These are phyloP conservation scores for Phycomyces nitens DNA, from an alignment of 192 early-diverging fungal genomes.

Conservation along the genomic window DNA sequence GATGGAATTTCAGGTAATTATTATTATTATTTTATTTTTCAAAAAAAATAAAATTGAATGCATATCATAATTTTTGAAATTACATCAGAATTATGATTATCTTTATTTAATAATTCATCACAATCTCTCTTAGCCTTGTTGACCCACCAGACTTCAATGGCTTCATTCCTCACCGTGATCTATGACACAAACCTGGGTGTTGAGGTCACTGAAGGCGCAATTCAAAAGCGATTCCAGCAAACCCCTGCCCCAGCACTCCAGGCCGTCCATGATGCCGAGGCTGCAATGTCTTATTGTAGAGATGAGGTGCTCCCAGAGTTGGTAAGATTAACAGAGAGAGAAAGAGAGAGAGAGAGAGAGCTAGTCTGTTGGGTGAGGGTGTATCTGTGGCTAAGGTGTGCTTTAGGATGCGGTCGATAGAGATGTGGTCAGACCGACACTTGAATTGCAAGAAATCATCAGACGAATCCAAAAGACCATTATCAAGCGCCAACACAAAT, in stretches of 20 bases:
- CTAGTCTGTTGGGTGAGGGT: no score
- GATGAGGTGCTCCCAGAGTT: conserved; percentile 63
- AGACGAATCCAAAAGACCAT: conserved; percentile 79
- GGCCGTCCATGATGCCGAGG: conserved; percentile 50
- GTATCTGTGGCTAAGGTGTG: not conserved
- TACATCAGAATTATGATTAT: not conserved
- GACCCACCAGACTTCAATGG: conserved; percentile 24
- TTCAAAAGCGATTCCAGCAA: conserved; percentile 38
- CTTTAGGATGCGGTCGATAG: conserved; percentile 69
- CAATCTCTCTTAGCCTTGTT: conserved; percentile 19
- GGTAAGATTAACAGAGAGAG: no score
- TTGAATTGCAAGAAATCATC: conserved; percentile 70
- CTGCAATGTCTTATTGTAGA: conserved; percentile 44
- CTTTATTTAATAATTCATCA: not conserved
- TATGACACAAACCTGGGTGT: conserved; percentile 23
- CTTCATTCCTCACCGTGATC: conserved; percentile 14
- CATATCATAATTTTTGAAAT: no score
- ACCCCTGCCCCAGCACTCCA: conserved; percentile 43
- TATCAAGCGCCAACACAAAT: conserved; percentile 86
- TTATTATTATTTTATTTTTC: no score
- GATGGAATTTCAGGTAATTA: conserved; percentile 51
- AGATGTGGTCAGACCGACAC: conserved; percentile 69
- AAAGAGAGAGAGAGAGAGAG: no score
- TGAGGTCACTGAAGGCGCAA: conserved; percentile 49
- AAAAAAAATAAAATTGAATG: no score